phyloP scores from a whole-genome alignment of 768 basidiomycete genomes.

The Termitomyces heimii region DNA sequence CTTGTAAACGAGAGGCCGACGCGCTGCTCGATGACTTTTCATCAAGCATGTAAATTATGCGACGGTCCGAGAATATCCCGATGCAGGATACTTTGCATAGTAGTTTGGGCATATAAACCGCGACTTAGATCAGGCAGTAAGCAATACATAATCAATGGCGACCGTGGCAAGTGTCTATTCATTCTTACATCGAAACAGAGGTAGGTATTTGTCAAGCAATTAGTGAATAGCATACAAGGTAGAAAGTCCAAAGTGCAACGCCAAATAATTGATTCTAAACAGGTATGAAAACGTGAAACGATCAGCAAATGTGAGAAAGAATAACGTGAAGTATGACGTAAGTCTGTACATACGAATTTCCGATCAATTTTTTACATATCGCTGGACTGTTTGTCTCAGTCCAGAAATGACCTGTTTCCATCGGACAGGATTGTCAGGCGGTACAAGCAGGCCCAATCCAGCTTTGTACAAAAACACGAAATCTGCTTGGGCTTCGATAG shows the following conservation, averaged over 20 bases:
- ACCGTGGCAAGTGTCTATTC: background rate
- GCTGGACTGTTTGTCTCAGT: conserved; percentile 36
- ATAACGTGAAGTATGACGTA: conserved; percentile 1
- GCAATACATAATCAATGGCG: too few relatives aligned
- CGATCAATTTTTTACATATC: conserved; percentile 14
- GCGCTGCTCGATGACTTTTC: too few relatives aligned
- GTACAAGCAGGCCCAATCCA: conserved; percentile 42
- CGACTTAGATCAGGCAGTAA: too few relatives aligned
- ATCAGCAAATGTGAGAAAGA: background rate
- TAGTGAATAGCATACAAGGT: background rate
- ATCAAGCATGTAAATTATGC: too few relatives aligned
- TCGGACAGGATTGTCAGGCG: conserved; percentile 51
- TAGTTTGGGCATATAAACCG: too few relatives aligned
- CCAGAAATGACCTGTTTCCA: conserved; percentile 46
- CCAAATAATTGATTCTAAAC: background rate
- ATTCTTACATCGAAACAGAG: background rate
- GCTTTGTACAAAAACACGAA: conserved; percentile 74
- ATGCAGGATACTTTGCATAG: too few relatives aligned
- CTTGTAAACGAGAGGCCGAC: too few relatives aligned
- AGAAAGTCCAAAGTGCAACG: background rate
- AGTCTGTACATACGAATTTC: background rate
- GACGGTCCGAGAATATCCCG: too few relatives aligned
- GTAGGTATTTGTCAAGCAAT: background rate
- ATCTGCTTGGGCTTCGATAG: conserved; percentile 84
- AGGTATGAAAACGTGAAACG: background rate